Evolutionary conservation across 768 basidiomycete genomes (phyloP).

Genomic region (Tylopilus intermedius): DNA sequence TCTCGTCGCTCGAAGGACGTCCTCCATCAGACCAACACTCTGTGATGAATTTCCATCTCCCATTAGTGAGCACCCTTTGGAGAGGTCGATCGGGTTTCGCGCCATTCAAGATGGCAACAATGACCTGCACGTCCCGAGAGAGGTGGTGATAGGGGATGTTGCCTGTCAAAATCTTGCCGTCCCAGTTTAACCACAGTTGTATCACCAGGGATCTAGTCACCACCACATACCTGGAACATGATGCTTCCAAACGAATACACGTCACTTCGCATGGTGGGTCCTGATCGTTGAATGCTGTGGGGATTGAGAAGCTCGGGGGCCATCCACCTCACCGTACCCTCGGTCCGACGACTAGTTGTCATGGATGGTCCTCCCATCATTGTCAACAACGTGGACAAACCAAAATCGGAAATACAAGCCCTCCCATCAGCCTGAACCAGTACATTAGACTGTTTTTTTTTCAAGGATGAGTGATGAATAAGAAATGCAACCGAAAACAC

Average conservation of each 20-base stretch:
- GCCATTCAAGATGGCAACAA: neutral
- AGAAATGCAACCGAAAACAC: neutral
- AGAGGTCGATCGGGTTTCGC: neutral
- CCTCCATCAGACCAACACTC: neutral
- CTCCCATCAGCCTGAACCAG: neutral
- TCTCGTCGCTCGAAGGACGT: neutral
- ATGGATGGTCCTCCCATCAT: neutral
- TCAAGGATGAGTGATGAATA: neutral
- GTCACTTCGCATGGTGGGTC: neutral
- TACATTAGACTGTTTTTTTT: neutral
- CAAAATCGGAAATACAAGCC: constrained; percentile 7
- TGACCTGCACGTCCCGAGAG: neutral
- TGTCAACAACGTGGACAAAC: constrained; percentile 1
- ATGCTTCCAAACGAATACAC: constrained; percentile 9
- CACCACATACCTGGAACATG: constrained; percentile 10
- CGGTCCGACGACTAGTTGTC: neutral
- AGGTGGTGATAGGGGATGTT: constrained; percentile 1
- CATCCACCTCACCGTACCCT: constrained; percentile 2
- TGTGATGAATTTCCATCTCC: neutral
- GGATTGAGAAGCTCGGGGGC: neutral
- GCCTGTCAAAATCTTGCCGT: constrained; percentile 1
- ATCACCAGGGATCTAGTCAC: neutral
- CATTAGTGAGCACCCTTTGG: neutral
- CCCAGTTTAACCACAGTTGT: neutral
- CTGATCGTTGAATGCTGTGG: no score